phyloP scores from a whole-genome alignment of 768 basidiomycete species.

The Lepiota subincarnata region DNA sequence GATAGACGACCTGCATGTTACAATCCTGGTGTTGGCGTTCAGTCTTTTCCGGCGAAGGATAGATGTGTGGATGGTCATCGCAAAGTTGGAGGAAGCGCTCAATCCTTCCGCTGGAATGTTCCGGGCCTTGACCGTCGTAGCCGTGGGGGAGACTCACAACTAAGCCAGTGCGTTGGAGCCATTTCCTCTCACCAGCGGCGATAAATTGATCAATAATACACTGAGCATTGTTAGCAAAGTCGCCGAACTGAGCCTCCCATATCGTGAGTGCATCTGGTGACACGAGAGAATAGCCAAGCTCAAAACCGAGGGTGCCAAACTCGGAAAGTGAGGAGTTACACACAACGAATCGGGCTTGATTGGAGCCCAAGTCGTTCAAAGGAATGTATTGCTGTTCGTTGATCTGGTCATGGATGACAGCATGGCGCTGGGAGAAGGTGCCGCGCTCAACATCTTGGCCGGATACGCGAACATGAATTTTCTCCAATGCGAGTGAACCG shows the following conservation, averaged over 20 bases:
- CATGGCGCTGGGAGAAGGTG: constrained; percentile 98
- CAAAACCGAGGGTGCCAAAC: constrained; percentile 92
- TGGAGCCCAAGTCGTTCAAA: constrained; percentile 80
- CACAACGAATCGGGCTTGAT: constrained; percentile 90
- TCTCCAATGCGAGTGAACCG: constrained; percentile 89
- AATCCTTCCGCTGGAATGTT: constrained; percentile 93
- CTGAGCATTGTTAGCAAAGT: constrained; percentile 97
- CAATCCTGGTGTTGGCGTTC: constrained; percentile 98
- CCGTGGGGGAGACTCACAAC: constrained; percentile 91
- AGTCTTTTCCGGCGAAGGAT: constrained; percentile 84
- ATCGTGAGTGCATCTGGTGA: constrained; percentile 89
- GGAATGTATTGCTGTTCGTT: constrained; percentile 90
- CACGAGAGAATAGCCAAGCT: constrained; percentile 97
- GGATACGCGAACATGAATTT: constrained; percentile 90
- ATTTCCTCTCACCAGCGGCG: constrained; percentile 95
- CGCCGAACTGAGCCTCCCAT: constrained; percentile 99
- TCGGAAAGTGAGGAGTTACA: constrained; percentile 98
- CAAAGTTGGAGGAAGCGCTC: constrained; percentile 98
- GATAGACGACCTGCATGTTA: constrained; percentile 99
- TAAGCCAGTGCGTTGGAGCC: constrained; percentile 90
- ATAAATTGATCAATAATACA: constrained; percentile 99
- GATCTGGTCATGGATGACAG: constrained; percentile 92
- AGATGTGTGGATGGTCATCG: constrained; percentile 92
- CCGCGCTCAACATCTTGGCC: constrained; percentile 99
- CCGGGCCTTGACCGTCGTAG: constrained; percentile 97